A percentile compares a stretch with the other conserved stretches of the same genome.
These are phyloP conservation scores for Vaucheria bursata DNA, from an alignment of 352 stramenopile genomes.

Conservation along the genomic window DNA sequence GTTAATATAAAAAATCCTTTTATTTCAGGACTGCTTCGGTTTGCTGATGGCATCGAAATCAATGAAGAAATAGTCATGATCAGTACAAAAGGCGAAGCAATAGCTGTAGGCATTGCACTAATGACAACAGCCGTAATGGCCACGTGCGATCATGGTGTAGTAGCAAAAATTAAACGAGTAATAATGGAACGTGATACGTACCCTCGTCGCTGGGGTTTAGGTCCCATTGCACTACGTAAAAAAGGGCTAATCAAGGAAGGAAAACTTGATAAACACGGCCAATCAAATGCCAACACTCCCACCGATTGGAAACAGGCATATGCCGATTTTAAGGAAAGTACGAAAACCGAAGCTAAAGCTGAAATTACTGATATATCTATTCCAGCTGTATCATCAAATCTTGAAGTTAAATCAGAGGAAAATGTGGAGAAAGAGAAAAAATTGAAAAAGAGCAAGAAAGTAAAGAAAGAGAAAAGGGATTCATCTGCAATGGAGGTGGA, in stretches of 20 bases:
- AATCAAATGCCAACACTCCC: constrained; percentile 75
- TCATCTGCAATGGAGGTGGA: constrained; percentile 36
- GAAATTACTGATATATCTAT: constrained; percentile 2
- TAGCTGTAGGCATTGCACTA: constrained; percentile 96
- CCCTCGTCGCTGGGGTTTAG: constrained; percentile 94
- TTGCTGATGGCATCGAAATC: constrained; percentile 97
- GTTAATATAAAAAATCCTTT: no score
- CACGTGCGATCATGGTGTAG: constrained; percentile 97
- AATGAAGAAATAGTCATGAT: constrained; percentile 98
- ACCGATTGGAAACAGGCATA: constrained; percentile 67
- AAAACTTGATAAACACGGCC: constrained; percentile 79
- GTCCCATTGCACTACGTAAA: constrained; percentile 96
- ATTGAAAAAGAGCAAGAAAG: constrained; percentile 42
- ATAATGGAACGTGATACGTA: constrained; percentile 99
- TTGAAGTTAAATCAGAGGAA: neutral
- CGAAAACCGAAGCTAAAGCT: neutral
- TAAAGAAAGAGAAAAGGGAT: constrained; percentile 36
- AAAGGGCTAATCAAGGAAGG: constrained; percentile 92
- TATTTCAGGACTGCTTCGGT: constrained; percentile 95
- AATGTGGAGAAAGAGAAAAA: constrained; percentile 40
- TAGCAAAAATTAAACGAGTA: constrained; percentile 99
- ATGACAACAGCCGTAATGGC: constrained; percentile 99
- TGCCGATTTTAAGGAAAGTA: constrained; percentile 53
- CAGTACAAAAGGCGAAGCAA: constrained; percentile 99
- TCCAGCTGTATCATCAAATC: neutral